These are phyloP conservation scores for Dendrobium nobile DNA, from an alignment of 106 monocot genomes.

Conservation along the genomic window DNA sequence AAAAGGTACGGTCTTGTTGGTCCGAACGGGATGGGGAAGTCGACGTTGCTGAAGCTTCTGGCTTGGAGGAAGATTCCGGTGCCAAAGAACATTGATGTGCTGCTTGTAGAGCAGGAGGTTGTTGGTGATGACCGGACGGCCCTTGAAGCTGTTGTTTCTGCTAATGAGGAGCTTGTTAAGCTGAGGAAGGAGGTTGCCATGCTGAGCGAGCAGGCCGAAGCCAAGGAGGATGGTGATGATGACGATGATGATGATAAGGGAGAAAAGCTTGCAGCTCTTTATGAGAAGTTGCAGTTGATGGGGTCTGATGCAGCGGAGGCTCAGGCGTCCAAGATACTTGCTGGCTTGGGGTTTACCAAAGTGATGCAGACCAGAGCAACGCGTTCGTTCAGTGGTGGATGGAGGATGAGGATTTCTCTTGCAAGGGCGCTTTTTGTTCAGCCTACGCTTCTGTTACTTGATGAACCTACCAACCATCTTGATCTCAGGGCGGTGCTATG, in stretches of 20 bases:
- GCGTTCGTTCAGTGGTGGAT: slow-evolving; percentile 88
- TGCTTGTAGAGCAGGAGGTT: slow-evolving; percentile 75
- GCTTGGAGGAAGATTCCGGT: slow-evolving; percentile 76
- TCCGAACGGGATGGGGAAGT: slow-evolving; percentile 74
- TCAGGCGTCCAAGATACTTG: slow-evolving; percentile 67
- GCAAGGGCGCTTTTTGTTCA: slow-evolving; percentile 87
- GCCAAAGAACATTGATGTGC: slow-evolving; percentile 60
- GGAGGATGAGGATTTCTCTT: slow-evolving; percentile 95
- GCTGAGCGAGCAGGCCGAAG: slow-evolving; percentile 8
- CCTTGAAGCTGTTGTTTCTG: slow-evolving; percentile 60
- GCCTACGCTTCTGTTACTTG: slow-evolving; percentile 80
- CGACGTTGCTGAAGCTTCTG: slow-evolving; percentile 63
- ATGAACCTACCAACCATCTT: slow-evolving; percentile 94
- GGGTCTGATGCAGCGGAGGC: slow-evolving; percentile 61
- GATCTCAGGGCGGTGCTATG: slow-evolving; percentile 94
- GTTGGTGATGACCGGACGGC: slow-evolving; percentile 52
- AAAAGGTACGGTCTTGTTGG: slow-evolving; percentile 69
- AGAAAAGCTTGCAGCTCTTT: slow-evolving; percentile 51
- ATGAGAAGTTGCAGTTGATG: slow-evolving; percentile 51
- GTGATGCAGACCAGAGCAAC: slow-evolving; percentile 80
- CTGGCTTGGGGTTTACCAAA: slow-evolving; percentile 66
- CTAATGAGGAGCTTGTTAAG: slow-evolving; percentile 53
- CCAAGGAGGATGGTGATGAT: slow-evolving; percentile 6
- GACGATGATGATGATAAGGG: slow-evolving; percentile 21
- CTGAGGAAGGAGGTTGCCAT: slow-evolving; percentile 34